Evolutionary conservation across 2,329 filamentous ascomycete species (phyloP).

Genomic region (Ascochyta fabae): DNA sequence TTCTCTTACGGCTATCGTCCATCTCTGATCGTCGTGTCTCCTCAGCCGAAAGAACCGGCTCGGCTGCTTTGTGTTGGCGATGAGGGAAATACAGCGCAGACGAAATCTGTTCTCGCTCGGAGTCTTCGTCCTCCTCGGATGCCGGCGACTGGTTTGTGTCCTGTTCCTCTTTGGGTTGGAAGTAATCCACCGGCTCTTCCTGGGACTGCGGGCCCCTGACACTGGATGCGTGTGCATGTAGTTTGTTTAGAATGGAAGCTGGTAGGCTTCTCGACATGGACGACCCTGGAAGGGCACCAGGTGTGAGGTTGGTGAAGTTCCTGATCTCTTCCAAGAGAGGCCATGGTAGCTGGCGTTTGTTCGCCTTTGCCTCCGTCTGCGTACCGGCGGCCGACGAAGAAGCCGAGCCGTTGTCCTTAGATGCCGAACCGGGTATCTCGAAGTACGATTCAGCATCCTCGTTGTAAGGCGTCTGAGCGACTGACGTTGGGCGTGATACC

Average conservation of each 20-base stretch:
- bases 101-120: constrained; percentile 84
- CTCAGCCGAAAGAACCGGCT: constrained; percentile 40
- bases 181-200: constrained; percentile 38
- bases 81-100: constrained; percentile 84
- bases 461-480: constrained; percentile 35
- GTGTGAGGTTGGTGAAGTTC: constrained; percentile 60
- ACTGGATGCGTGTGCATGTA: constrained; percentile 31
- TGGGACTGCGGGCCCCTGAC: constrained; percentile 25
- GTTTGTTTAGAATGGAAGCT: constrained; percentile 43
- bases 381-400: background rate
- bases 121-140: constrained; percentile 64
- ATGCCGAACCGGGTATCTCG: constrained; percentile 22
- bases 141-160: constrained; percentile 33
- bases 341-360: constrained; percentile 50
- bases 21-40: constrained; percentile 35
- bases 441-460: constrained; percentile 35
- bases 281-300: constrained; percentile 53
- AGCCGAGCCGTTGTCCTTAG: constrained; percentile 12
- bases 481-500: constrained; percentile 34
- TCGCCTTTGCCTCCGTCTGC: constrained; percentile 10
- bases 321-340: constrained; percentile 64
- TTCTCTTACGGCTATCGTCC: constrained; percentile 33
- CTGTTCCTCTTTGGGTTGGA: constrained; percentile 30
- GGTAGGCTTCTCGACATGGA: constrained; percentile 61
- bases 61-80: constrained; percentile 59